Conservation (phyloP, 352 stramenopile species). For the Phytophthora aleatoria region DNA sequence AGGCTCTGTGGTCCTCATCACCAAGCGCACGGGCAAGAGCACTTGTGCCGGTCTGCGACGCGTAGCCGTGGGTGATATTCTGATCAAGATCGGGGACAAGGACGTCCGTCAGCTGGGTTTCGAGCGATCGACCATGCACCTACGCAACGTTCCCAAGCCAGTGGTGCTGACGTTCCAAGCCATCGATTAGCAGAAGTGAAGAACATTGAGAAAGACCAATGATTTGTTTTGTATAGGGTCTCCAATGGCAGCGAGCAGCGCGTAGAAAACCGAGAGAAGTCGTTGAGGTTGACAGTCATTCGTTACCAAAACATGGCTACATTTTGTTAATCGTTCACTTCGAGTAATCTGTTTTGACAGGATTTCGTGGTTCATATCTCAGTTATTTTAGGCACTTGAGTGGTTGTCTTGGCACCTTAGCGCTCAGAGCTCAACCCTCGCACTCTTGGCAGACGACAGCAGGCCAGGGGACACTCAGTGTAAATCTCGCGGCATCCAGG, state of each 20-base stretch:
- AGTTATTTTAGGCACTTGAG: constrained; percentile 22
- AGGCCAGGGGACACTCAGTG: constrained; percentile 6
- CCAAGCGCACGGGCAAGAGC: constrained; percentile 77
- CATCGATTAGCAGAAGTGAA: constrained; percentile 52
- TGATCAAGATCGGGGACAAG: constrained; percentile 79
- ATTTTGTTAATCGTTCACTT: background rate
- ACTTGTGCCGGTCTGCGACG: constrained; percentile 77
- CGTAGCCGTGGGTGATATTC: constrained; percentile 75
- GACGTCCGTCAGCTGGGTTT: constrained; percentile 74
- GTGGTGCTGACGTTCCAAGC: constrained; percentile 81
- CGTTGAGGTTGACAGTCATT: constrained; percentile 16
- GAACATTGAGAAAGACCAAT: constrained; percentile 6
- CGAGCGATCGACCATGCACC: constrained; percentile 71
- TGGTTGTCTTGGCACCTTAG: constrained; percentile 14
- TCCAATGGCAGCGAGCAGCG: constrained; percentile 3
- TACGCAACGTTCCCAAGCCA: constrained; percentile 78
- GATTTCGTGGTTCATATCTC: constrained; percentile 2
- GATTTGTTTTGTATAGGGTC: constrained; percentile 33
- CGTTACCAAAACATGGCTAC: constrained; percentile 18
- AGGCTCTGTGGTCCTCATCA: constrained; percentile 75
- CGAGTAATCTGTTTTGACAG: constrained; percentile 10
- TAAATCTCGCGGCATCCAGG: constrained; percentile 7
- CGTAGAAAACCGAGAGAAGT: constrained; percentile 1
- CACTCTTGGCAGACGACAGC: constrained; percentile 18
- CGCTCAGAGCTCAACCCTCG: constrained; percentile 17